Evolutionary conservation across 129 eudicot genomes (phyloP).

Genomic region (Glebionis coronaria): DNA sequence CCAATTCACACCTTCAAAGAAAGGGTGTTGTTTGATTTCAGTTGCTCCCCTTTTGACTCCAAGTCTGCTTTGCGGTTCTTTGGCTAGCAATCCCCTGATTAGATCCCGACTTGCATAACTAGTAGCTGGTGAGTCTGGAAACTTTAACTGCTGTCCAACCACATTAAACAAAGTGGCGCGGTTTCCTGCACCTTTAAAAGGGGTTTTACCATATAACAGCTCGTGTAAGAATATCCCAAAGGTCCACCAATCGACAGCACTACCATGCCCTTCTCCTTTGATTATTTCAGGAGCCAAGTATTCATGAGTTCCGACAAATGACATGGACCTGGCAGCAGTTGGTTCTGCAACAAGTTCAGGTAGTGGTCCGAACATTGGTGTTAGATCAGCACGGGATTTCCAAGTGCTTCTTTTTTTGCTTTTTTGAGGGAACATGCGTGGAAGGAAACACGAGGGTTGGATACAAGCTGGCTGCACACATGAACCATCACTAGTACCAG

Average conservation of each 20-base stretch:
- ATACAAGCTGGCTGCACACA: conserved; percentile 62
- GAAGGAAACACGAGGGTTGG: conserved; percentile 76
- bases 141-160: conserved; percentile 66
- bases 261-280: conserved; percentile 80
- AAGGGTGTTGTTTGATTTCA: conserved; percentile 78
- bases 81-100: conserved; percentile 56
- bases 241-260: conserved; percentile 91
- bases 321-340: conserved; percentile 79
- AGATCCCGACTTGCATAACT: conserved; percentile 65
- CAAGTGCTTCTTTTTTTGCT: conserved; percentile 42
- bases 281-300: conserved; percentile 75
- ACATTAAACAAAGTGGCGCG: conserved; percentile 79
- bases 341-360: conserved; percentile 86
- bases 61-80: conserved; percentile 66
- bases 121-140: conserved; percentile 63
- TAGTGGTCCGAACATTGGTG: conserved; percentile 31
- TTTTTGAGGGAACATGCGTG: conserved; percentile 50
- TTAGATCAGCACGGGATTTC: conserved; percentile 38
- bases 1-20: conserved; percentile 82
- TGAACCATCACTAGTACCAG: conserved; percentile 17
- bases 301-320: conserved; percentile 84
- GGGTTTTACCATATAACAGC: conserved; percentile 66
- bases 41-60: conserved; percentile 79
- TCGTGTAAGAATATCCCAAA: conserved; percentile 76
- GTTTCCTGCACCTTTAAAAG: conserved; percentile 73